Evolutionary conservation across 768 basidiomycete genomes (phyloP).

Genomic region (Pulveroboletus sp.): DNA sequence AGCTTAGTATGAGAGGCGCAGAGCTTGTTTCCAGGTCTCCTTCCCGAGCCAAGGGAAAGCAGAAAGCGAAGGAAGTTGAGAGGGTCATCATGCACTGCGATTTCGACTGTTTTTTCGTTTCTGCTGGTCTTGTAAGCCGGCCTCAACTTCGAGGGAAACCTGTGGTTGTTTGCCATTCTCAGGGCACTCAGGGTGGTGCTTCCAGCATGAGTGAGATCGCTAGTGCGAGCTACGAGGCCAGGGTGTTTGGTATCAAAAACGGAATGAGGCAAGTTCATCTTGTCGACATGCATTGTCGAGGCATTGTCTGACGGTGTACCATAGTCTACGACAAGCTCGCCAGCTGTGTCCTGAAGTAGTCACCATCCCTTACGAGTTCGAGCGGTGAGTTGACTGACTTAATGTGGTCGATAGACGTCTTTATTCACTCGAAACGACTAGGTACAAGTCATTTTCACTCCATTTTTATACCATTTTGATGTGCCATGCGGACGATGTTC

Average conservation of each 20-base stretch:
- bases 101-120: slow-evolving; percentile 97
- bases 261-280: slow-evolving; percentile 77
- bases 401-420: neutral
- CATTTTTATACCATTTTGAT: slow-evolving; percentile 93
- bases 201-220: slow-evolving; percentile 93
- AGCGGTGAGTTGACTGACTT: slow-evolving; percentile 43
- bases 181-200: slow-evolving; percentile 62
- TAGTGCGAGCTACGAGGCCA: slow-evolving; percentile 90
- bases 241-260: slow-evolving; percentile 81
- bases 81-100: slow-evolving; percentile 87
- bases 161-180: slow-evolving; percentile 93
- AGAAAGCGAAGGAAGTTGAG: slow-evolving; percentile 43
- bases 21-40: slow-evolving; percentile 48
- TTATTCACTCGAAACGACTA: slow-evolving; percentile 26
- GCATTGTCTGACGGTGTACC: neutral
- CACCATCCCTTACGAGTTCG: slow-evolving; percentile 94
- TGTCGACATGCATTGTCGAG: neutral
- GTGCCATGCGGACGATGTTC: slow-evolving; percentile 82
- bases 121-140: slow-evolving; percentile 76
- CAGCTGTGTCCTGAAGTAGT: slow-evolving; percentile 66
- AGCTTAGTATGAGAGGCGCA: slow-evolving; percentile 51
- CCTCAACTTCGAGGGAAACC: slow-evolving; percentile 85
- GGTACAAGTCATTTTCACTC: slow-evolving; percentile 80
- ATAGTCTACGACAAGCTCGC: slow-evolving; percentile 73
- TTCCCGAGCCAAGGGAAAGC: slow-evolving; percentile 46